Conservation (phyloP, 2,329 filamentous ascomycete species). For the Neonectria ditissima region DNA sequence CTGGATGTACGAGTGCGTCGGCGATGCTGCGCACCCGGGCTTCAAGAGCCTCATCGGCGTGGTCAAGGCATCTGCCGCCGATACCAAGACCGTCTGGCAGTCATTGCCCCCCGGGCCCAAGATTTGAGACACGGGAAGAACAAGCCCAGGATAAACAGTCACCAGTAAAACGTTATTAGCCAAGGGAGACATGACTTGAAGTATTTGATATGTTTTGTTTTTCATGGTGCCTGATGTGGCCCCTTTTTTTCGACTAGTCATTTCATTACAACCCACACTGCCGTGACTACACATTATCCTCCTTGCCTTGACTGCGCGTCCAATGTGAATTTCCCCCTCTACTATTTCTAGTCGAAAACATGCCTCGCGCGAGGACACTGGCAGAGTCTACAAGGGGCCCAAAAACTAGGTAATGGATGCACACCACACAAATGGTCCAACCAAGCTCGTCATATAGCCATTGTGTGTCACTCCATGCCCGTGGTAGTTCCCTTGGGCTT, state of each 20-base stretch:
- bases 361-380: conserved; percentile 1
- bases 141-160: neutral
- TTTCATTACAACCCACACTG: conserved; percentile 28
- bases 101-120: conserved; percentile 70
- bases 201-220: conserved; percentile 20
- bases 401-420: conserved; percentile 13
- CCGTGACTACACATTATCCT: conserved; percentile 28
- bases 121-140: conserved; percentile 54
- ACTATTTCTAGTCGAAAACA: conserved; percentile 26
- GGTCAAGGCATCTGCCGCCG: conserved; percentile 80
- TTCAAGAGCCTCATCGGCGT: conserved; percentile 80
- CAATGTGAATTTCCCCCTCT: conserved; percentile 36
- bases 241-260: conserved; percentile 19
- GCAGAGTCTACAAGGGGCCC: conserved; percentile 18
- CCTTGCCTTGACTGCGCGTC: conserved; percentile 12
- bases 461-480: conserved; percentile 36
- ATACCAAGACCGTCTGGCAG: conserved; percentile 77
- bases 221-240: conserved; percentile 15
- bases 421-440: neutral
- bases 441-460: neutral
- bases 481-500: conserved; percentile 53
- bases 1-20: conserved; percentile 89
- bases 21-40: conserved; percentile 78
- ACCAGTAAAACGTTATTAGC: conserved; percentile 11
- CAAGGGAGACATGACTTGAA: conserved; percentile 7